Percentiles rank a stretch among this genome's conserved stretches.
phyloP scores from a whole-genome alignment of 495 filamentous ascomycete species.

The Penicillium mononematosum region DNA sequence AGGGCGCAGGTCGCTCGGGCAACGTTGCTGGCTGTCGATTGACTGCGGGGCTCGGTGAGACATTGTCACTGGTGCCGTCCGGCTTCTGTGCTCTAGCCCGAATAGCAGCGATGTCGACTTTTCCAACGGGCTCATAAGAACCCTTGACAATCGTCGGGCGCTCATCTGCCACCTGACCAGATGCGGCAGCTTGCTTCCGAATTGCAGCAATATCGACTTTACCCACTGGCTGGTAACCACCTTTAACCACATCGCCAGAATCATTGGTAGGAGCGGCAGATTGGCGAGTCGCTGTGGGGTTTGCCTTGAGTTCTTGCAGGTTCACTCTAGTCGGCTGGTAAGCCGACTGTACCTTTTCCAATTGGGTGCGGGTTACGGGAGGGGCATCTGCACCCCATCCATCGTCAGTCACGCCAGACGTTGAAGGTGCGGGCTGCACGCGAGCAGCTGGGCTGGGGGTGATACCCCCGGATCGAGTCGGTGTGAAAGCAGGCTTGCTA shows the following conservation, averaged over 20 bases:
- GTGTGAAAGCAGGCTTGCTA: constrained; percentile 86
- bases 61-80: constrained; percentile 43
- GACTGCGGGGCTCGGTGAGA: constrained; percentile 33
- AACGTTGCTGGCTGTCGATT: constrained; percentile 53
- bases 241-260: constrained; percentile 69
- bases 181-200: constrained; percentile 70
- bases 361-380: constrained; percentile 73
- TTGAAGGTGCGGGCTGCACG: constrained; percentile 43
- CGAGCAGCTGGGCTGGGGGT: constrained; percentile 58
- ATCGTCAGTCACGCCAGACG: constrained; percentile 62
- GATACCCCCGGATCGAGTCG: constrained; percentile 65
- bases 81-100: constrained; percentile 73
- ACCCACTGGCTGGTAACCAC: constrained; percentile 93
- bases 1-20: constrained; percentile 65
- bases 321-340: constrained; percentile 95
- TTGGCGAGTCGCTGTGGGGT: constrained; percentile 52
- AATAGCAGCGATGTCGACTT: constrained; percentile 94
- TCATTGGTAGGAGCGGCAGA: constrained; percentile 33
- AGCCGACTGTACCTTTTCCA: constrained; percentile 91
- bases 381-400: constrained; percentile 98
- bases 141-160: constrained; percentile 83
- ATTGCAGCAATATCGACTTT: constrained; percentile 95
- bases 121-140: constrained; percentile 87
- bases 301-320: constrained; percentile 70
- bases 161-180: constrained; percentile 61